A percentile compares a stretch with the other conserved stretches of the same genome.
Evolutionary conservation across 2,329 filamentous ascomycete species (phyloP).

Genomic region (Dothideomycetes sp.): DNA sequence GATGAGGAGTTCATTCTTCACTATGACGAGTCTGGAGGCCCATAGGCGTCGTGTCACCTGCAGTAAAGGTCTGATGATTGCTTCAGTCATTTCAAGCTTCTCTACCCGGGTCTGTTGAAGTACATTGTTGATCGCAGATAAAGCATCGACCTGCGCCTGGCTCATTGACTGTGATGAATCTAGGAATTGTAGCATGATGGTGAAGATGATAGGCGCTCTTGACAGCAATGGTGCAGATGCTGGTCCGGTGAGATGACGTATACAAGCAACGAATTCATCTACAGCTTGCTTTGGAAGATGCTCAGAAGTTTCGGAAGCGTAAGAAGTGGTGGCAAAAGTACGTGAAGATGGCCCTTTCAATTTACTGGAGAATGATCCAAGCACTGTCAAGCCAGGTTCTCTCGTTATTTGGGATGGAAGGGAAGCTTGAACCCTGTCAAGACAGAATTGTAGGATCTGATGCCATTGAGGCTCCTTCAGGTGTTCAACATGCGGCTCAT

Average conservation of each 20-base stretch:
- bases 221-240: conserved; percentile 26
- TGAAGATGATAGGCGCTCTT: conserved; percentile 46
- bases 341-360: conserved; percentile 16
- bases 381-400: no score
- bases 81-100: conserved; percentile 50
- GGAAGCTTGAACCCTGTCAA: conserved; percentile 40
- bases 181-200: conserved; percentile 50
- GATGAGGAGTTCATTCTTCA: conserved; percentile 67
- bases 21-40: conserved; percentile 54
- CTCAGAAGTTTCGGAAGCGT: conserved; percentile 4
- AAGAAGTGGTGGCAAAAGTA: conserved; percentile 13
- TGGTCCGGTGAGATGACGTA: conserved; percentile 18
- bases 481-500: conserved; percentile 70
- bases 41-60: conserved; percentile 68
- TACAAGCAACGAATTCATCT: conserved; percentile 19
- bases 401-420: neutral
- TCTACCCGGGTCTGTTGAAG: conserved; percentile 58
- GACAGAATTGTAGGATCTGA: conserved; percentile 58
- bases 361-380: conserved; percentile 10
- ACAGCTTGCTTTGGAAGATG: conserved; percentile 12
- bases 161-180: conserved; percentile 37
- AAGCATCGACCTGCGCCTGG: conserved; percentile 58
- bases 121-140: conserved; percentile 64
- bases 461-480: conserved; percentile 60
- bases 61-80: conserved; percentile 50